Evolutionary conservation across 1,284 basidiomycete species (phyloP), one percentile per base, ranked within the genome.

Genomic region (Trichosporon faecale): DNA sequence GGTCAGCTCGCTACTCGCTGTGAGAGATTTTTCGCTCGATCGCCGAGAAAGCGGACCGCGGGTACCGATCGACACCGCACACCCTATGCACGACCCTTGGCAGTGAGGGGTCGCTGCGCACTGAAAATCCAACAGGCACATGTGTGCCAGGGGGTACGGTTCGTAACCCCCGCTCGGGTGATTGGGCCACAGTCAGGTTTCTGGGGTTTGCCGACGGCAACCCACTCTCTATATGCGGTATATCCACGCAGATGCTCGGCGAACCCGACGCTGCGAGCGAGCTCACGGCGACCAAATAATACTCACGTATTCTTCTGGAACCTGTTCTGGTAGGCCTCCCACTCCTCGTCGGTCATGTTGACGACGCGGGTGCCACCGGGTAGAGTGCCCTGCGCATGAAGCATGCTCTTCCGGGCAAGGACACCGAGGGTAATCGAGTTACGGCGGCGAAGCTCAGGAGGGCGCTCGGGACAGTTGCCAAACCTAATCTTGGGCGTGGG

Each of bases 381-480:
- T 25, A 64, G 69, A 21, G 61, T 71, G 18, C 77, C 79, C 68
- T 79, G 78, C 18, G 76, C 77, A 16, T 72, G 73, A 37, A 83
- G 71, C 70, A 84, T 72, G 64, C 77, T 77, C 66, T 76, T 78
- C 37, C 82, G 67, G 8, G 79, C 77, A 0, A 80, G 78, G 2
- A 83, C 80, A 33, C 82, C 82, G 3, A 84, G 74, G 3, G 80
- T 76, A 68, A 84, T 84, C 55, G 78, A 79, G 52, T 77, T 80
- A 63, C 80, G 74, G 55, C 82, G 70, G 65, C 78, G 76, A 16
- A 83, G 72, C 67, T 81, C 80, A 5, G 80, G 77, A 7, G 79
- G 80, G 37, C 73, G 70, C 66, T 72, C 70, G 33, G 73, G 73
- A 25, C 66, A 66, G 35, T 61, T 29, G 21, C 73, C 71, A 27